Conservation (phyloP, 805 yeast species). For the Cyberlindnera saturnus region DNA sequence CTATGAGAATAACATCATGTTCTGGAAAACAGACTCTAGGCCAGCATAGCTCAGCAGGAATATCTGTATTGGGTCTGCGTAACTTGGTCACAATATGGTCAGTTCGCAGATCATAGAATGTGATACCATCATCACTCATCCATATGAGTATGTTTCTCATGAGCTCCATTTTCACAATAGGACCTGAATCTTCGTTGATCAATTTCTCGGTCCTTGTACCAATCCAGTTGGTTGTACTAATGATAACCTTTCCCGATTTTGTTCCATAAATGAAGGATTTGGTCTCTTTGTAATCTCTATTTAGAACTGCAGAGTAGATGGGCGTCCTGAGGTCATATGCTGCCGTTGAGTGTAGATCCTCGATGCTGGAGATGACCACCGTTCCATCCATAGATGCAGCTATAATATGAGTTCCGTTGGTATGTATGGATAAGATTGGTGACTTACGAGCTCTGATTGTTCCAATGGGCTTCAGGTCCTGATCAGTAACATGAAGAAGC, state of each 20-base stretch:
- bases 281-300: constrained; percentile 55
- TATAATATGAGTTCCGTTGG: constrained; percentile 72
- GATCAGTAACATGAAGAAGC: constrained; percentile 56
- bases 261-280: constrained; percentile 83
- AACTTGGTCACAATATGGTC: constrained; percentile 44
- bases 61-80: constrained; percentile 43
- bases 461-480: constrained; percentile 56
- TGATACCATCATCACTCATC: constrained; percentile 80
- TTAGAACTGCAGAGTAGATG: constrained; percentile 78
- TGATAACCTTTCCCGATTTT: constrained; percentile 73
- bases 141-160: constrained; percentile 67
- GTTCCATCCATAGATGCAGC: constrained; percentile 95
- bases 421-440: constrained; percentile 59
- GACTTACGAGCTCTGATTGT: constrained; percentile 83
- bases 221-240: constrained; percentile 80
- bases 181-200: constrained; percentile 49
- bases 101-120: constrained; percentile 53
- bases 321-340: constrained; percentile 86
- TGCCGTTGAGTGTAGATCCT: constrained; percentile 15
- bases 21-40: constrained; percentile 70
- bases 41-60: constrained; percentile 76
- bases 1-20: constrained; percentile 59
- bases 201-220: constrained; percentile 70
- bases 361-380: constrained; percentile 69
- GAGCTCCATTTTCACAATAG: constrained; percentile 62